Conservation (phyloP, 2,329 filamentous ascomycete species). For the Hirsutella thompsonii region DNA sequence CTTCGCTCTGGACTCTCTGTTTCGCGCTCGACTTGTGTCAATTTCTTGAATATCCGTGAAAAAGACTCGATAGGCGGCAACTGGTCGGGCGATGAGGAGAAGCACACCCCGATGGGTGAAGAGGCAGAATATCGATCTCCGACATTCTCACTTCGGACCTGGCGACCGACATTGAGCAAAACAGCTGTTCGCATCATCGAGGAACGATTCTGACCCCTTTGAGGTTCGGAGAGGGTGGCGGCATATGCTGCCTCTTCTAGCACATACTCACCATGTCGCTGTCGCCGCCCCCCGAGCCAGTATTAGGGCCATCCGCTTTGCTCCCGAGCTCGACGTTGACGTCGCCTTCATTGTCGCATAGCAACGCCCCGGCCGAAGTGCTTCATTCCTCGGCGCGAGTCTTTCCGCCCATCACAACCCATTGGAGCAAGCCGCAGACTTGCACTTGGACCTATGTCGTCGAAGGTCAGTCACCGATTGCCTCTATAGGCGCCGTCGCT, state of each 20-base stretch:
- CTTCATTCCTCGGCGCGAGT: conserved; percentile 8
- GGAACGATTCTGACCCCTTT: neutral
- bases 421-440: conserved; percentile 20
- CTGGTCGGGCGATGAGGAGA: too few species aligned
- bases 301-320: conserved; percentile 1
- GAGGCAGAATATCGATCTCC: too few species aligned
- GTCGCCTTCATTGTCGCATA: neutral
- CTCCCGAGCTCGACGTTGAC: conserved; percentile 2
- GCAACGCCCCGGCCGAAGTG: conserved; percentile 1
- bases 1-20: too few species aligned
- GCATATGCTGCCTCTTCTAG: conserved; percentile 1
- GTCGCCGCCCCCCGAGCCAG: conserved; percentile 4
- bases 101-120: too few species aligned
- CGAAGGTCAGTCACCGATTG: conserved; percentile 11
- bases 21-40: too few species aligned
- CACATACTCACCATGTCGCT: conserved; percentile 1
- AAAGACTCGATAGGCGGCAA: too few species aligned
- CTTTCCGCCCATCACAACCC: conserved; percentile 24
- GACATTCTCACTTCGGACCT: too few species aligned
- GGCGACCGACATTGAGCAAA: too few species aligned
- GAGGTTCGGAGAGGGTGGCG: neutral
- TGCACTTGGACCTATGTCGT: conserved; percentile 27
- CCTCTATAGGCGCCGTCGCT: conserved; percentile 16
- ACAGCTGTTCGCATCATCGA: neutral
- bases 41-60: too few species aligned